These are phyloP conservation scores for Biscogniauxia marginata DNA, from an alignment of 2,329 filamentous ascomycete species.

Conservation along the genomic window DNA sequence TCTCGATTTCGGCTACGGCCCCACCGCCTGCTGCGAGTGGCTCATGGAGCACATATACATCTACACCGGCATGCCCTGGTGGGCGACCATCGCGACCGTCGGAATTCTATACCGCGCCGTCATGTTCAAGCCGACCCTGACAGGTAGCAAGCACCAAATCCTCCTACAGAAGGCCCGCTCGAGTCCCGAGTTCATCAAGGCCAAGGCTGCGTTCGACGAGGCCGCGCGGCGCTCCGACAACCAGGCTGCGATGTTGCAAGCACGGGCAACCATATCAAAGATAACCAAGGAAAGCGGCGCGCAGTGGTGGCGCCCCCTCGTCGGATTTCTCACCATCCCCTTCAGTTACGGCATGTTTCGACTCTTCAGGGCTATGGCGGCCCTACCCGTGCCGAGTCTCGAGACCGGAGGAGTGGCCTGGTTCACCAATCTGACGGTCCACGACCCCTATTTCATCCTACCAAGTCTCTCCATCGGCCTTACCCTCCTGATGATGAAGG, in stretches of 20 bases:
- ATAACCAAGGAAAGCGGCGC: slow-evolving; percentile 58
- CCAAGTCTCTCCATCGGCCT: slow-evolving; percentile 60
- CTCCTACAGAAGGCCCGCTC: slow-evolving; percentile 57
- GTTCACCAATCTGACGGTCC: slow-evolving; percentile 72
- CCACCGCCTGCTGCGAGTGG: slow-evolving; percentile 72
- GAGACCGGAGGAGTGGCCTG: slow-evolving; percentile 70
- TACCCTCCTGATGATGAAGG: slow-evolving; percentile 59
- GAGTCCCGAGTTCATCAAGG: slow-evolving; percentile 54
- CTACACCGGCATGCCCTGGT: slow-evolving; percentile 76
- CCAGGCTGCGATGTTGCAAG: slow-evolving; percentile 43
- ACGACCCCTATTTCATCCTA: slow-evolving; percentile 76
- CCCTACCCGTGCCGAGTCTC: slow-evolving; percentile 77
- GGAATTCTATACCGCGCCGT: slow-evolving; percentile 63
- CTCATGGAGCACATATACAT: slow-evolving; percentile 81
- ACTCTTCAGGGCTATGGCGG: slow-evolving; percentile 69
- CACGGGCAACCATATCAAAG: slow-evolving; percentile 45
- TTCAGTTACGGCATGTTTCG: slow-evolving; percentile 81
- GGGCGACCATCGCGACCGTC: slow-evolving; percentile 66
- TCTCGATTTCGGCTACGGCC: slow-evolving; percentile 83
- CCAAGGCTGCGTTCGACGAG: slow-evolving; percentile 50
- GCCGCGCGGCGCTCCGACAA: slow-evolving; percentile 40
- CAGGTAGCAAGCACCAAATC: slow-evolving; percentile 60
- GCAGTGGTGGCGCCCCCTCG: slow-evolving; percentile 46
- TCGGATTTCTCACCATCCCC: slow-evolving; percentile 60
- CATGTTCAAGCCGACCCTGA: slow-evolving; percentile 65